Conservation (phyloP, 2,329 filamentous ascomycete species). For the Epichloe brachyelytri region DNA sequence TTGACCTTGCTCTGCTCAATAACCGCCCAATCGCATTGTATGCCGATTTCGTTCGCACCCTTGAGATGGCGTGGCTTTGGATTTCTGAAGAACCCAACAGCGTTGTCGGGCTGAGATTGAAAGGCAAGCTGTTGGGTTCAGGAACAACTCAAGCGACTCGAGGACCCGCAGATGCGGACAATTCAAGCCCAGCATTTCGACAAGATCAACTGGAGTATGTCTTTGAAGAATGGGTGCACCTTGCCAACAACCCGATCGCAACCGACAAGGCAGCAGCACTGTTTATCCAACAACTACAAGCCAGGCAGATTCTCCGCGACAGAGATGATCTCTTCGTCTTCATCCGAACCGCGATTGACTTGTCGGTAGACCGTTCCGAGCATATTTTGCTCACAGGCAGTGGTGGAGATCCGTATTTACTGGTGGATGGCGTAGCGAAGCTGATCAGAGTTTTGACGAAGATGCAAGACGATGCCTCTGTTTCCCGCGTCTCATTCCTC, state of each 20-base stretch:
- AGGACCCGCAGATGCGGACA: conserved; percentile 42
- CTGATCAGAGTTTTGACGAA: conserved; percentile 65
- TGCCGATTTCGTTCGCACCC: conserved; percentile 72
- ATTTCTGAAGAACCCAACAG: conserved; percentile 59
- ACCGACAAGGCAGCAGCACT: conserved; percentile 58
- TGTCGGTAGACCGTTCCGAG: conserved; percentile 67
- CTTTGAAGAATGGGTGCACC: conserved; percentile 87
- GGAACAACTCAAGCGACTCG: conserved; percentile 24
- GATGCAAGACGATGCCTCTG: conserved; percentile 52
- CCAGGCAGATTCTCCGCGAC: conserved; percentile 56
- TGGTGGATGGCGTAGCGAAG: conserved; percentile 71
- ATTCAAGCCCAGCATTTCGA: conserved; percentile 30
- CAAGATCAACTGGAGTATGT: conserved; percentile 86
- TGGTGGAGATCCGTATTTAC: conserved; percentile 40
- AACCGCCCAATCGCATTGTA: conserved; percentile 67
- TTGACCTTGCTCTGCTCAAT: conserved; percentile 67
- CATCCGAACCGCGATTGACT: conserved; percentile 67
- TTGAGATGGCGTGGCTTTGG: conserved; percentile 74
- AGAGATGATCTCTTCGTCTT: conserved; percentile 71
- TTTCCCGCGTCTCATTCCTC: conserved; percentile 57
- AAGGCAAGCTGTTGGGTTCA: conserved; percentile 42
- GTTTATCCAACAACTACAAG: conserved; percentile 77
- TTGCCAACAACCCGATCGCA: conserved; percentile 65
- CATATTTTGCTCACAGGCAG: conserved; percentile 50
- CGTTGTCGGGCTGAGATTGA: conserved; percentile 54